A percentile compares a stretch with the other conserved stretches of the same genome.
Conservation (phyloP, 2,329 filamentous ascomycete genomes). For the Phyllosticta citriasiana region DNA sequence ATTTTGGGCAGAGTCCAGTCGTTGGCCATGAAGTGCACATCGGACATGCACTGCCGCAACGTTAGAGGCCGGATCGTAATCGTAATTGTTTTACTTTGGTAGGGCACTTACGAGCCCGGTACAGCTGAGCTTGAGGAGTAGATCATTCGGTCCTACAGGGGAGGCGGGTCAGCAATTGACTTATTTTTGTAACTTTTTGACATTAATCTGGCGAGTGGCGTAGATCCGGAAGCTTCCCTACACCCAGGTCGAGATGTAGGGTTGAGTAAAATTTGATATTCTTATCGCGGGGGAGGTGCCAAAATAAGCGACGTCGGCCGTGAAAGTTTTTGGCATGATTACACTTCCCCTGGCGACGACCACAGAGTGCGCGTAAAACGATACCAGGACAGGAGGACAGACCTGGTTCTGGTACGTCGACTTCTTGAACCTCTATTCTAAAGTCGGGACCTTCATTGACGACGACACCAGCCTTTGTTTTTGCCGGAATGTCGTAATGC, state of each 20-base stretch:
- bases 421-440: conserved; percentile 35
- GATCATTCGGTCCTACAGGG: conserved; percentile 39
- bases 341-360: not conserved
- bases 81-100: not conserved
- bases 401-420: conserved; percentile 40
- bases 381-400: conserved; percentile 2
- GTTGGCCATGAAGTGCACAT: conserved; percentile 48
- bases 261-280: not conserved
- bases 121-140: conserved; percentile 47
- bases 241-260: not conserved
- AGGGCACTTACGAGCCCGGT: conserved; percentile 36
- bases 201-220: not conserved
- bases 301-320: not conserved
- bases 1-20: conserved; percentile 38
- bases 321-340: not conserved
- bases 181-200: not conserved
- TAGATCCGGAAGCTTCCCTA: not conserved
- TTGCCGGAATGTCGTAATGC: conserved; percentile 35
- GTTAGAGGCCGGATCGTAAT: not conserved
- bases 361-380: not conserved
- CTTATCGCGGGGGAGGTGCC: not conserved
- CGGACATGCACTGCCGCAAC: conserved; percentile 36
- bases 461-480: conserved; percentile 44
- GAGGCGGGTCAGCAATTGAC: not conserved
- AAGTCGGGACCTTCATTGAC: conserved; percentile 43